Percentiles rank a stretch among this genome's conserved stretches.
These are phyloP conservation scores for Triticum urartu DNA, from an alignment of 176 grass and related monocot species.

Conservation along the genomic window DNA sequence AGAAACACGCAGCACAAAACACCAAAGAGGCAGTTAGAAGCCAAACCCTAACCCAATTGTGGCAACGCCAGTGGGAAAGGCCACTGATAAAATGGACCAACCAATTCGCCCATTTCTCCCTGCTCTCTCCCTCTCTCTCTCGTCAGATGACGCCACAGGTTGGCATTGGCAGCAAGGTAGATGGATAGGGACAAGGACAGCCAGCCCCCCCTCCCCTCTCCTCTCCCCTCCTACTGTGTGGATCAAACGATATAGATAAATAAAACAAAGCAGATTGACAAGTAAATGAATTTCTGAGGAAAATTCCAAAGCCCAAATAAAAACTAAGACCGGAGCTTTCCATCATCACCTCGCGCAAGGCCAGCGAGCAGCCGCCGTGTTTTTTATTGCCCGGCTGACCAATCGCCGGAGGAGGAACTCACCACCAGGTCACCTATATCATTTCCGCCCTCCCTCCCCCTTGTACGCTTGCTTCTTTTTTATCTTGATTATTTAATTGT, in stretches of 20 bases:
- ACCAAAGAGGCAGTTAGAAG: background rate
- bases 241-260: background rate
- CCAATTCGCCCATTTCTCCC: slow-evolving; percentile 16
- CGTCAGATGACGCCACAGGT: slow-evolving; percentile 34
- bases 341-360: background rate
- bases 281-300: background rate
- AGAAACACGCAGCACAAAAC: background rate
- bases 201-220: background rate
- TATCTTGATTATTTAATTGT: slow-evolving; percentile 35
- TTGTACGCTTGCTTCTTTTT: background rate
- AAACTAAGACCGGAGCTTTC: slow-evolving; percentile 28
- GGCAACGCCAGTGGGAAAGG: slow-evolving; percentile 19
- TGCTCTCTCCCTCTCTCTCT: background rate
- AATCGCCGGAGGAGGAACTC: slow-evolving; percentile 29
- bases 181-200: slow-evolving; percentile 44
- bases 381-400: slow-evolving; percentile 33
- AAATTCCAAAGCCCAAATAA: slow-evolving; percentile 15
- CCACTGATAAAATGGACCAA: slow-evolving; percentile 5
- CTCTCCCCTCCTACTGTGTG: background rate
- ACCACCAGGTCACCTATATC: slow-evolving; percentile 40
- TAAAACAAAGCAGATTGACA: background rate
- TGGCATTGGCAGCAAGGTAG: slow-evolving; percentile 47
- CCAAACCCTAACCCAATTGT: slow-evolving; percentile 8
- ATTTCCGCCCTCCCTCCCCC: background rate
- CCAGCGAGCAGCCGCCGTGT: slow-evolving; percentile 19